phyloP scores from a whole-genome alignment of 768 basidiomycete genomes.

The Lepiota venenata region DNA sequence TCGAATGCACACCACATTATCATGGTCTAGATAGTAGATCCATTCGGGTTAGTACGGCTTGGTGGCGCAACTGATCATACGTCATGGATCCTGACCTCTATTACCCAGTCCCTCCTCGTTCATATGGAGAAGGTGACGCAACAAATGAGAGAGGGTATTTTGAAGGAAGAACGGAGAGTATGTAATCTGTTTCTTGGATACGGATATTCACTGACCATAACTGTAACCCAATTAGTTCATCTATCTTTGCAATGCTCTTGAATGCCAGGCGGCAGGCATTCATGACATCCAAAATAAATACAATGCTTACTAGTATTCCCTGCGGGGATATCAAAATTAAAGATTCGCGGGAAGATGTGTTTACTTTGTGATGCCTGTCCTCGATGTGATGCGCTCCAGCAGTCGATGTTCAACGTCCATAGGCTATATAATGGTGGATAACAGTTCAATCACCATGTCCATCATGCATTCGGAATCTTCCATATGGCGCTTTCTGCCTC shows the following conservation, averaged over 20 bases:
- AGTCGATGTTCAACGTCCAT: background rate
- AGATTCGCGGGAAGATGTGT: background rate
- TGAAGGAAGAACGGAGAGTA: constrained; percentile 57
- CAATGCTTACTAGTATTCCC: background rate
- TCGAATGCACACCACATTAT: constrained; percentile 50
- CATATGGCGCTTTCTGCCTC: too few relatives aligned
- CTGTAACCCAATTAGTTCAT: constrained; percentile 19
- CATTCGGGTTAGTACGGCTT: constrained; percentile 44
- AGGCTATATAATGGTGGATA: too few relatives aligned
- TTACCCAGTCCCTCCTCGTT: constrained; percentile 57
- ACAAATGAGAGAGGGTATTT: constrained; percentile 45
- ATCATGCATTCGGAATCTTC: too few relatives aligned
- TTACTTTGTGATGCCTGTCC: too few relatives aligned
- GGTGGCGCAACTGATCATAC: background rate
- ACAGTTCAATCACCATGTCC: too few relatives aligned
- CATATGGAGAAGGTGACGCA: constrained; percentile 61
- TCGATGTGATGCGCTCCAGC: background rate
- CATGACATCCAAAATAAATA: background rate
- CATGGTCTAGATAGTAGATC: constrained; percentile 60
- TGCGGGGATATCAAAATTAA: background rate
- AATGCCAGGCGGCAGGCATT: constrained; percentile 17
- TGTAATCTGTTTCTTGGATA: constrained; percentile 11
- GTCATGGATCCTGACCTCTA: background rate
- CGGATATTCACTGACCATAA: background rate
- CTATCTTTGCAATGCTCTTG: constrained; percentile 21